Base-by-base conservation (phyloP, 2,329 filamentous ascomycete species). In the Phaeophleospora eucalypticola region DNA sequence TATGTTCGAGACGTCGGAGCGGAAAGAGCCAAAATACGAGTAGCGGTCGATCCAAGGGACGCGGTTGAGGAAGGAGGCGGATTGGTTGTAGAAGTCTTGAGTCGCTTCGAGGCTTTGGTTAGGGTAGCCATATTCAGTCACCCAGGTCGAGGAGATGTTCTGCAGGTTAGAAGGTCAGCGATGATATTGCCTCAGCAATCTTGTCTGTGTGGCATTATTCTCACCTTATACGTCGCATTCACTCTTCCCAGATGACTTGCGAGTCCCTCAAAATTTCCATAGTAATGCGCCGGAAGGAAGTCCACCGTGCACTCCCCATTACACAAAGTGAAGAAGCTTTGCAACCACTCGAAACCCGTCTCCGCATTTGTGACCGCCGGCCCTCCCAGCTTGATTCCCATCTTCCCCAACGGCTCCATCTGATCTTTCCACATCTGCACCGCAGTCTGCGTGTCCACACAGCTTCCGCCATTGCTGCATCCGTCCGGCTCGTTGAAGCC, bases 401-500 rank as follows among this genome's bases (percentile, higher is more conserved):
- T 49, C 58, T 81, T 66, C 52, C 77, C 65, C 48, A 93, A 70
- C 0, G 87, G 87, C 54, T 86, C 78, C 46, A 93, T 80, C 59
- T 89, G 81, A 34, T 73, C 71, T 24, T 84, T 80, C 86, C 86
- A 93, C 6, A 81, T 75, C 43, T 75, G 65, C 2, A 87, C 87
- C 0, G 87, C 87, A 1, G 68, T 63, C 7, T 70, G 63, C 0
- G 85, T 80, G 1, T 72, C 62, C 17, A 90, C 69, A 53, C 79
- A 71, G 53, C 79, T 84, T 3, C 87, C 87, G 34, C 84, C 84
- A 7, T 71, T 75, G 1, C 62, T 58, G 16, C 70, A 65, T 14
- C 78, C 80, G 60, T 91, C 85, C 0, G 87, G 87, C 63, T 93
- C 87, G 67, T 93, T 91, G 73, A 89, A 90, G 20, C 73, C 77